Conservation (phyloP, 2,329 filamentous ascomycete species). For the Nectriaceae sp. region DNA sequence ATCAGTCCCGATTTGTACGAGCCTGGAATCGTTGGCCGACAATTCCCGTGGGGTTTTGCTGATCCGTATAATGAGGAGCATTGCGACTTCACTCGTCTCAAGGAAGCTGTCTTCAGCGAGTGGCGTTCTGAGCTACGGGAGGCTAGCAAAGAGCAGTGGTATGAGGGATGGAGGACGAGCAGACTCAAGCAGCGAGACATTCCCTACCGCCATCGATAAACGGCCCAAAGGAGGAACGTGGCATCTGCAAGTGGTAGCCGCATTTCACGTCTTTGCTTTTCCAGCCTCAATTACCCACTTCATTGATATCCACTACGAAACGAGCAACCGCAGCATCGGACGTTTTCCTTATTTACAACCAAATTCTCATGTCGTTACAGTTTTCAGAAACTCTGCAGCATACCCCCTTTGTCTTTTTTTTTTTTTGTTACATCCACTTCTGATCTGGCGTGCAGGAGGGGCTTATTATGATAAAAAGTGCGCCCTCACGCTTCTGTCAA, state of each 20-base stretch:
- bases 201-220: conserved; percentile 38
- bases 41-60: conserved; percentile 96
- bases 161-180: conserved; percentile 89
- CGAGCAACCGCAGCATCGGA: conserved; percentile 16
- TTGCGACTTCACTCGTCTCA: conserved; percentile 89
- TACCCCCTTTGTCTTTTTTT: conserved; percentile 30
- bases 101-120: conserved; percentile 89
- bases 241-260: conserved; percentile 8
- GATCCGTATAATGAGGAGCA: conserved; percentile 89
- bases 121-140: conserved; percentile 92
- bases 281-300: conserved; percentile 4
- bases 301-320: conserved; percentile 18
- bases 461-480: neutral
- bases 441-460: neutral
- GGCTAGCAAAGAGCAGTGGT: conserved; percentile 89
- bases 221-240: conserved; percentile 3
- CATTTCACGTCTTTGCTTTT: conserved; percentile 9
- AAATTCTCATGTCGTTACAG: conserved; percentile 20
- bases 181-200: conserved; percentile 58
- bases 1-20: conserved; percentile 94
- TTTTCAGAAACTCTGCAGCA: conserved; percentile 36
- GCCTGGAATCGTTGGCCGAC: conserved; percentile 74
- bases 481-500: neutral
- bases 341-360: conserved; percentile 23
- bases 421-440: conserved; percentile 13